Conservation (phyloP, 192 early-diverging fungal genomes). For the Backusella macrospora region DNA sequence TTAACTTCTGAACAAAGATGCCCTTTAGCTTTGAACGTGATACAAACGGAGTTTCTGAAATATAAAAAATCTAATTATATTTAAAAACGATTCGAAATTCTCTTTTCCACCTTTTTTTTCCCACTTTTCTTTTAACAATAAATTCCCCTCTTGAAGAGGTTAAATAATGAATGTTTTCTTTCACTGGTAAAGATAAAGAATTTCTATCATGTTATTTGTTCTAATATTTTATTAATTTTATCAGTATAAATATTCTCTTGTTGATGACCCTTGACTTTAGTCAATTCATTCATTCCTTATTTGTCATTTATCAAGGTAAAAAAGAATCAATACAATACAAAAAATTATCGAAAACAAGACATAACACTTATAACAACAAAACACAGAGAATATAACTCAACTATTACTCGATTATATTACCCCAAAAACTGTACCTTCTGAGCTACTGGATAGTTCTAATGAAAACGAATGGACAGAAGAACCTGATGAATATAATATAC, state of each 20-base stretch:
- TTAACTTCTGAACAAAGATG: neutral
- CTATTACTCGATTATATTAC: neutral
- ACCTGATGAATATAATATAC: neutral
- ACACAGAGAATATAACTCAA: neutral
- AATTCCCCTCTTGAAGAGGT: constrained; percentile 9
- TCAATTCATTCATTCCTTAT: constrained; percentile 16
- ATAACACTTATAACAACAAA: neutral
- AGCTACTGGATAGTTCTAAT: neutral
- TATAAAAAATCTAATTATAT: neutral
- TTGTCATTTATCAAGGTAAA: constrained; percentile 6
- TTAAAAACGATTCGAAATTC: neutral
- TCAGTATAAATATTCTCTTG: constrained; percentile 10
- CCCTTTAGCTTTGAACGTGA: neutral
- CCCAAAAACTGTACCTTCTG: neutral
- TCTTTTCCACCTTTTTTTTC: neutral
- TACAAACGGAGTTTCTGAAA: constrained; percentile 1
- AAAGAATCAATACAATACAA: neutral
- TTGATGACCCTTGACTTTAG: constrained; percentile 9
- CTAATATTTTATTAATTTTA: neutral
- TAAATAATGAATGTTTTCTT: constrained; percentile 3
- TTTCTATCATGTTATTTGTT: neutral
- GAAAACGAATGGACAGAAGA: neutral
- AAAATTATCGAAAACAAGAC: neutral
- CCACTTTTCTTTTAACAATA: neutral
- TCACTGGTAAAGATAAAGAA: neutral